A percentile compares a stretch with the other conserved stretches of the same genome.
These are phyloP conservation scores for Psilocybe sp. DNA, from an alignment of 768 basidiomycete genomes.

Conservation along the genomic window DNA sequence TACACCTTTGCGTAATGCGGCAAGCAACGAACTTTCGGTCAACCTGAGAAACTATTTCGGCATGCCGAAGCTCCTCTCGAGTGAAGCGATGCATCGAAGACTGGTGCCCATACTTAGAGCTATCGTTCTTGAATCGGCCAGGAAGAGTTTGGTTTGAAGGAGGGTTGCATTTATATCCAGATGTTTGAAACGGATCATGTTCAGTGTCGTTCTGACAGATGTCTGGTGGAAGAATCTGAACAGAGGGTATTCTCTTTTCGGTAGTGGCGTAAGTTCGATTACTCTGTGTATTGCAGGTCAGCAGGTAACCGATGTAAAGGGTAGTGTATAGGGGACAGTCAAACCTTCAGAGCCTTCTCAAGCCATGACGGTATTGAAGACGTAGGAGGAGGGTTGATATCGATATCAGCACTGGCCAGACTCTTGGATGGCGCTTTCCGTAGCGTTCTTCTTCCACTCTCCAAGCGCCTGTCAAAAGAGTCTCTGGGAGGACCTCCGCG, in stretches of 20 bases:
- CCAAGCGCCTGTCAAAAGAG: constrained; percentile 1
- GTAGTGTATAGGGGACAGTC: constrained; percentile 8
- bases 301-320: constrained; percentile 3
- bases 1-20: constrained; percentile 30
- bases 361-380: constrained; percentile 60
- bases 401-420: constrained; percentile 7
- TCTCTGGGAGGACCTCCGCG: constrained; percentile 1
- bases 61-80: constrained; percentile 50
- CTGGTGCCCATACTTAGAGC: constrained; percentile 10
- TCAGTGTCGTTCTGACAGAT: constrained; percentile 7
- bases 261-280: constrained; percentile 53
- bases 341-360: constrained; percentile 53
- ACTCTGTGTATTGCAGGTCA: constrained; percentile 33
- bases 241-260: constrained; percentile 46
- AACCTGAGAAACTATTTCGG: constrained; percentile 75
- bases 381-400: constrained; percentile 9
- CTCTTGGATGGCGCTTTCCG: constrained; percentile 19
- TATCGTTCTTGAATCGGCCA: constrained; percentile 9
- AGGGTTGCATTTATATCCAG: constrained; percentile 11
- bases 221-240: constrained; percentile 18
- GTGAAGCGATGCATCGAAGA: constrained; percentile 18
- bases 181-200: constrained; percentile 5
- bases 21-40: constrained; percentile 92
- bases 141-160: constrained; percentile 6
- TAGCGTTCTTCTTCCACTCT: constrained; percentile 23